Conservation (phyloP, 257 asterid species). For the Jasminum sambac region DNA sequence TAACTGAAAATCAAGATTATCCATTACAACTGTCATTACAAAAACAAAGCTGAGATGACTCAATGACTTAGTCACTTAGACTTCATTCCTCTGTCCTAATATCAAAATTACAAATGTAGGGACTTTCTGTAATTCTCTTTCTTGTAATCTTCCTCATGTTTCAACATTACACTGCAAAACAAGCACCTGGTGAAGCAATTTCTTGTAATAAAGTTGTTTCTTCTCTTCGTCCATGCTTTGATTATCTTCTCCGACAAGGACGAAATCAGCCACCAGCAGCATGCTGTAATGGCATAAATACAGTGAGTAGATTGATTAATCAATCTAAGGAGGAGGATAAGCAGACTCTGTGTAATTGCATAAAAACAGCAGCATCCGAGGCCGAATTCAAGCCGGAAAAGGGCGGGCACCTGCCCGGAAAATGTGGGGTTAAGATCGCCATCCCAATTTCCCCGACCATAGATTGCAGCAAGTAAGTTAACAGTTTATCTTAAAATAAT, state of each 20-base stretch:
- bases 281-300: conserved; percentile 49
- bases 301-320: conserved; percentile 7
- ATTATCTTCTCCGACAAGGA: conserved; percentile 36
- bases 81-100: no score
- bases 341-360: conserved; percentile 50
- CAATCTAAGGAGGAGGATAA: conserved; percentile 36
- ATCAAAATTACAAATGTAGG: conserved; percentile 34
- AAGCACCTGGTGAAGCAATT: conserved; percentile 33
- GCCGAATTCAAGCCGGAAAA: conserved; percentile 30
- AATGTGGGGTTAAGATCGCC: conserved; percentile 45
- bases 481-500: no score
- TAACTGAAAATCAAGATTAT: neutral
- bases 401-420: conserved; percentile 53
- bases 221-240: conserved; percentile 37
- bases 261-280: conserved; percentile 27
- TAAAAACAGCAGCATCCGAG: conserved; percentile 47
- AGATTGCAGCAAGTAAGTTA: conserved; percentile 52
- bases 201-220: conserved; percentile 40
- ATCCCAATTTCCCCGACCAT: conserved; percentile 30
- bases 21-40: neutral
- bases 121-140: conserved; percentile 17
- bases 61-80: no score
- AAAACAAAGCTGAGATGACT: no score
- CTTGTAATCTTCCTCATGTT: conserved; percentile 32
- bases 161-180: conserved; percentile 21